A percentile compares a stretch with the other conserved stretches of the same genome.
phyloP scores from a whole-genome alignment of 2,329 filamentous ascomycete species.

The Rasamsonia emersonii region DNA sequence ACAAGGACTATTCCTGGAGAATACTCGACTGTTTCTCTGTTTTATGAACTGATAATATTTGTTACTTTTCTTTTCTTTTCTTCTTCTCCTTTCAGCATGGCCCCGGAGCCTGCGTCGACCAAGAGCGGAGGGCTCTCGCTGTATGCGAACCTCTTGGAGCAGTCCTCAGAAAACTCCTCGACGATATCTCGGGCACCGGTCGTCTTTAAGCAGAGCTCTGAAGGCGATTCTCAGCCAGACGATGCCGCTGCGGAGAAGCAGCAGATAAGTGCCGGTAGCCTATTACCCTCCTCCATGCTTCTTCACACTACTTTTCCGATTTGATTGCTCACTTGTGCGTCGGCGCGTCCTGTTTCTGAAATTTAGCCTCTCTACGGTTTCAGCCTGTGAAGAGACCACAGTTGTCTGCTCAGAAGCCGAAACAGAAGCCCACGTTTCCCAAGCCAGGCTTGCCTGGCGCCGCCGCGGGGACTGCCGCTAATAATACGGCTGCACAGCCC shows the following conservation, averaged over 20 bases:
- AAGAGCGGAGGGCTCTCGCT: constrained; percentile 55
- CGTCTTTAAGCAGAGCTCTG: constrained; percentile 54
- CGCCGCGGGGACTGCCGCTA: constrained; percentile 17
- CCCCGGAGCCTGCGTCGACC: constrained; percentile 19
- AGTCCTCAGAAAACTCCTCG: constrained; percentile 28
- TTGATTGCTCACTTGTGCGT: constrained; percentile 41
- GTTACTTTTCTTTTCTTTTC: background rate
- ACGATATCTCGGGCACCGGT: constrained; percentile 73
- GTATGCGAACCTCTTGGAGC: constrained; percentile 74
- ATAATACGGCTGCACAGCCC: constrained; percentile 31
- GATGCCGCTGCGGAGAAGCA: constrained; percentile 54
- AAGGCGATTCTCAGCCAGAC: constrained; percentile 40
- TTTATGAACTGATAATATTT: too few species aligned
- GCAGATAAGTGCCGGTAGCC: constrained; percentile 55
- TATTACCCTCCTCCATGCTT: constrained; percentile 23
- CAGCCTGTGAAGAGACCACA: constrained; percentile 77
- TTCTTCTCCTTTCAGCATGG: constrained; percentile 16
- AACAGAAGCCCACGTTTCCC: constrained; percentile 53
- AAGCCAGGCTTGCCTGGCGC: constrained; percentile 32
- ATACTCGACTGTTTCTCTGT: too few species aligned
- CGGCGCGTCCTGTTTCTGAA: constrained; percentile 18
- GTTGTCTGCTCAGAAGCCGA: constrained; percentile 51
- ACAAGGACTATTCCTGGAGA: too few species aligned
- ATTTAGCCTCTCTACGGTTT: constrained; percentile 63
- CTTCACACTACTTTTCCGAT: constrained; percentile 17